phyloP scores from a whole-genome alignment of 202 grass and related monocot genomes.

The Saccharum hybrid region DNA sequence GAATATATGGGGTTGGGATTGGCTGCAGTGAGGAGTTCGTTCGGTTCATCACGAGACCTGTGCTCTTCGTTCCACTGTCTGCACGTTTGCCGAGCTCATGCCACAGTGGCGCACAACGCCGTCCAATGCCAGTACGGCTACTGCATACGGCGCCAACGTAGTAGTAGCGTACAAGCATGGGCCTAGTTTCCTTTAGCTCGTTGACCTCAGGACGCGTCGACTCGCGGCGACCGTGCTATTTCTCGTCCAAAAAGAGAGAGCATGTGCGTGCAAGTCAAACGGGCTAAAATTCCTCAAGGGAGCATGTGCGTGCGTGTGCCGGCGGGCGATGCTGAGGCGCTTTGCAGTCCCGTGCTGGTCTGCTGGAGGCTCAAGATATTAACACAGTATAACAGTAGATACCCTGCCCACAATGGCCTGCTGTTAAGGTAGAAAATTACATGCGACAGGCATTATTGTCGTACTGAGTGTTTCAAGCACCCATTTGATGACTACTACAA shows the following conservation, averaged over 20 bases:
- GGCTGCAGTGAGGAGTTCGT: no score
- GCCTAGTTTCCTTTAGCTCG: no score
- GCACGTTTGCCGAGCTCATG: neutral
- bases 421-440: neutral
- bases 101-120: neutral
- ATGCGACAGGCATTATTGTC: neutral
- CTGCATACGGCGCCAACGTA: neutral
- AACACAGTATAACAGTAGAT: neutral
- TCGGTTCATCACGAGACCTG: neutral
- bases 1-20: no score
- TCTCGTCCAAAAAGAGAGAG: constrained; percentile 29
- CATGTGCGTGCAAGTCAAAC: no score
- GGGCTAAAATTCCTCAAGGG: no score
- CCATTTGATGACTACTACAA: neutral
- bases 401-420: neutral
- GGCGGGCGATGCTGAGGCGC: neutral
- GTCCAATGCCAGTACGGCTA: neutral
- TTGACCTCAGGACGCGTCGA: constrained; percentile 41
- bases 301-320: neutral
- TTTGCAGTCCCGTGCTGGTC: neutral
- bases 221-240: constrained; percentile 11
- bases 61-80: neutral
- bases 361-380: no score
- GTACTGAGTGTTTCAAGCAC: neutral
- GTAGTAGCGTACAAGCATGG: constrained; percentile 38